These are phyloP conservation scores for Sporisorium scitamineum DNA, from an alignment of 1,284 basidiomycete species.

Conservation along the genomic window DNA sequence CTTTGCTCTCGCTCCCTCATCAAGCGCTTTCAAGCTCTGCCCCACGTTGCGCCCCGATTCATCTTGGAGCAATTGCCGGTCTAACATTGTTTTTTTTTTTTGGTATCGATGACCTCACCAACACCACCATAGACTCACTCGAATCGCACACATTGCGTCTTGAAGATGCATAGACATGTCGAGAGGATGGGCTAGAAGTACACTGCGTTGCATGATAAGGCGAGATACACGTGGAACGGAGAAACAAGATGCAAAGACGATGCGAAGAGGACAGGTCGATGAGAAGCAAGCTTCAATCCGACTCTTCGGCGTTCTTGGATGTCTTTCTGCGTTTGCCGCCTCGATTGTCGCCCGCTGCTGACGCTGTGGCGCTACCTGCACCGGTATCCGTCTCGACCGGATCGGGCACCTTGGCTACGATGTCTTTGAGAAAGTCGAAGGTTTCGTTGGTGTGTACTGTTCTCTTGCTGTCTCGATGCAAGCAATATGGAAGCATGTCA, in stretches of 20 bases:
- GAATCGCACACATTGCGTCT: background rate
- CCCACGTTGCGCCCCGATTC: background rate
- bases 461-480: conserved; percentile 79
- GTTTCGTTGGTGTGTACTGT: conserved; percentile 88
- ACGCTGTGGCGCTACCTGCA: background rate
- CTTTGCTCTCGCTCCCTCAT: background rate
- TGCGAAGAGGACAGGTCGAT: background rate
- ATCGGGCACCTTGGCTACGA: conserved; percentile 89
- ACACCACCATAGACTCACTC: too few species aligned
- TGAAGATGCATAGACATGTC: background rate
- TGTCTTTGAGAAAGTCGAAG: conserved; percentile 95
- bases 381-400: conserved; percentile 73
- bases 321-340: conserved; percentile 56
- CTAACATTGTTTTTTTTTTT: too few species aligned
- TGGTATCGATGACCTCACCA: too few species aligned
- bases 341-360: conserved; percentile 35
- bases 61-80: background rate
- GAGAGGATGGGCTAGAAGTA: conserved; percentile 13
- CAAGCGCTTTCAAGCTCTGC: background rate
- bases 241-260: background rate
- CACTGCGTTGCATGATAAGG: conserved; percentile 12
- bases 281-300: conserved; percentile 16
- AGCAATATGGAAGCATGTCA: too few species aligned
- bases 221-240: background rate
- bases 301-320: conserved; percentile 32